Percentiles rank a stretch among this genome's conserved stretches.
phyloP scores from a whole-genome alignment of 352 stramenopile species.

The Globisporangium cylindrosporum region DNA sequence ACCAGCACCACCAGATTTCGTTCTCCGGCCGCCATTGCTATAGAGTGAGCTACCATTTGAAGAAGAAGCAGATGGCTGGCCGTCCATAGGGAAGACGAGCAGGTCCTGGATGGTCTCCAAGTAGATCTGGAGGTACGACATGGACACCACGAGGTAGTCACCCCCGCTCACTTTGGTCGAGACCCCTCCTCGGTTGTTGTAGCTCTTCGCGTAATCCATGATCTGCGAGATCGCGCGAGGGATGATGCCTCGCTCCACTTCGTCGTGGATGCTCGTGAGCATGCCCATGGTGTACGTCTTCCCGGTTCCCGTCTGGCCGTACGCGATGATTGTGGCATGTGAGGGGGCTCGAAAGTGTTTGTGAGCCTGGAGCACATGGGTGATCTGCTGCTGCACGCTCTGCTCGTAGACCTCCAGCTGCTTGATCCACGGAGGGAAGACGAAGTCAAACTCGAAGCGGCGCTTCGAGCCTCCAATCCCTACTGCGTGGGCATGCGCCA shows the following conservation, averaged over 20 bases:
- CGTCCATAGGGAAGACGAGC: constrained; percentile 25
- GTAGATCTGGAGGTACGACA: constrained; percentile 78
- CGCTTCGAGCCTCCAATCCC: constrained; percentile 19
- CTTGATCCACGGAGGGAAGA: constrained; percentile 49
- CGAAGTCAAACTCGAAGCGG: constrained; percentile 64
- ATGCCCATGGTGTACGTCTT: constrained; percentile 84
- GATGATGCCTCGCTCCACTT: constrained; percentile 50
- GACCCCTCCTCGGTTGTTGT: constrained; percentile 14
- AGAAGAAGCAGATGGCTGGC: neutral
- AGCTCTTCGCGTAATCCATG: constrained; percentile 27
- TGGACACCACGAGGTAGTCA: constrained; percentile 22
- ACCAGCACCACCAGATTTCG: neutral
- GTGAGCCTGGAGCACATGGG: constrained; percentile 36
- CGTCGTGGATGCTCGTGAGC: constrained; percentile 32
- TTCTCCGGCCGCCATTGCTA: neutral
- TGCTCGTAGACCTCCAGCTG: constrained; percentile 52
- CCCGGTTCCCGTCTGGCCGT: constrained; percentile 70
- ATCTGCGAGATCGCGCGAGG: constrained; percentile 60
- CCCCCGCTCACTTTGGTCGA: neutral
- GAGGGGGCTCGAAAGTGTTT: constrained; percentile 14
- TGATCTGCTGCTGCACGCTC: constrained; percentile 36
- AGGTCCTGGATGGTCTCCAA: constrained; percentile 73
- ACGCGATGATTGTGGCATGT: constrained; percentile 57
- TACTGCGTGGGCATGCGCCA: constrained; percentile 12
- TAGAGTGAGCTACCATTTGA: neutral